These are phyloP conservation scores for Eutypa lata DNA, from an alignment of 2,329 filamentous ascomycete species.

Conservation along the genomic window DNA sequence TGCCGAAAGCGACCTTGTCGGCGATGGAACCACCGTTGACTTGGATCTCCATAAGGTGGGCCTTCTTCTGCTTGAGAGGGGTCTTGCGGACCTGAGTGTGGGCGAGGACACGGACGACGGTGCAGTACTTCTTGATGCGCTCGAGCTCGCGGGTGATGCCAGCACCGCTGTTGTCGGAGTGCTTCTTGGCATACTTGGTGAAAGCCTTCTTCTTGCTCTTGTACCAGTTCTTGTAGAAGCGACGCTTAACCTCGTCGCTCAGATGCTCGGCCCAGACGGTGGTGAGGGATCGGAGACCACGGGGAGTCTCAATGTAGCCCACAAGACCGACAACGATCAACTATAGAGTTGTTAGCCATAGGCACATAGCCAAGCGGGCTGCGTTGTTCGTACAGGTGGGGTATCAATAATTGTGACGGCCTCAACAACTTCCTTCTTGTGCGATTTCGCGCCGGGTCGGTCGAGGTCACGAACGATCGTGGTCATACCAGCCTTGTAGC, in stretches of 20 bases:
- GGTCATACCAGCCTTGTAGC: slow-evolving; percentile 99
- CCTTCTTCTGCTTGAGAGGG: slow-evolving; percentile 99
- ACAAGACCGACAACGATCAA: slow-evolving; percentile 99
- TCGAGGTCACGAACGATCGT: slow-evolving; percentile 99
- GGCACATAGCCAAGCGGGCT: slow-evolving; percentile 74
- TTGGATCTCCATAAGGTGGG: slow-evolving; percentile 99
- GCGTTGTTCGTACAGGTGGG: slow-evolving; percentile 89
- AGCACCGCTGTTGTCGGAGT: slow-evolving; percentile 87
- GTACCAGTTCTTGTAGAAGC: slow-evolving; percentile 99
- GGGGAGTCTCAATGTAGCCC: slow-evolving; percentile 99
- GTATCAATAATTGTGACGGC: slow-evolving; percentile 86
- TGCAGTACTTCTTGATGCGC: slow-evolving; percentile 99
- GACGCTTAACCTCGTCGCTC: slow-evolving; percentile 96
- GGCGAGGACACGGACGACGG: slow-evolving; percentile 96
- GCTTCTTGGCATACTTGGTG: slow-evolving; percentile 99
- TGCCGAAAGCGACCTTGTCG: slow-evolving; percentile 96
- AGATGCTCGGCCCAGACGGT: slow-evolving; percentile 99
- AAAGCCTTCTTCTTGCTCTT: slow-evolving; percentile 99
- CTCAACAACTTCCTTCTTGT: slow-evolving; percentile 98
- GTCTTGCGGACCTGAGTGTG: slow-evolving; percentile 99
- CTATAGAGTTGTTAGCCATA: slow-evolving; percentile 73
- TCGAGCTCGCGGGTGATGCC: slow-evolving; percentile 96
- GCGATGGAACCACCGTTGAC: slow-evolving; percentile 94
- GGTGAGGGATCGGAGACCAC: slow-evolving; percentile 97
- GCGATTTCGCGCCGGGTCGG: slow-evolving; percentile 97